phyloP scores from a whole-genome alignment of 345 rosid genomes.

The Populus nigra region DNA sequence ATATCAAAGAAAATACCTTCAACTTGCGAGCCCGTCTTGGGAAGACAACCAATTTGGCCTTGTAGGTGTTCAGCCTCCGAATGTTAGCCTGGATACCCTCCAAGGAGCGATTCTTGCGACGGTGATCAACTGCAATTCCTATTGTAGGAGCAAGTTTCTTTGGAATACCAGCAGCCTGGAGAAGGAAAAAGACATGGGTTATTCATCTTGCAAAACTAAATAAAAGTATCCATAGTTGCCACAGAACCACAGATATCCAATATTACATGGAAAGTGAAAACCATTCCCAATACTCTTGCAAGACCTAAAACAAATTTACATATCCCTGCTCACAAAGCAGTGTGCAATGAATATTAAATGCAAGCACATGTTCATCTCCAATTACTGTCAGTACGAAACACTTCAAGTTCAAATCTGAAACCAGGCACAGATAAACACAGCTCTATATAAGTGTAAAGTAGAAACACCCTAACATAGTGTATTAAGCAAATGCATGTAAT shows the following conservation, averaged over 20 bases:
- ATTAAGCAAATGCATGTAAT: background rate
- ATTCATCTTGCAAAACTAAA: background rate
- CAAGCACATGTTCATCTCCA: background rate
- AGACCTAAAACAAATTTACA: background rate
- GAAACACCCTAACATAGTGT: background rate
- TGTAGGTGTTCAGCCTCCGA: conserved; percentile 85
- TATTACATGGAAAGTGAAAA: background rate
- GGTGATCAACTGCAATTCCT: conserved; percentile 81
- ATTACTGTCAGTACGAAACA: background rate
- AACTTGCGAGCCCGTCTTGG: conserved; percentile 57
- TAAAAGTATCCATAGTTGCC: background rate
- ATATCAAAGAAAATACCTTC: conserved; percentile 44
- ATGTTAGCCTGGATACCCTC: conserved; percentile 81
- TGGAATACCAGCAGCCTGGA: conserved; percentile 74
- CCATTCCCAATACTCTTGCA: background rate
- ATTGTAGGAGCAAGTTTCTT: conserved; percentile 83
- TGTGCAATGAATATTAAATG: background rate
- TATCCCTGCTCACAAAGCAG: background rate
- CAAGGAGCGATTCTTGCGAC: conserved; percentile 69
- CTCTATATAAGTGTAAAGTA: background rate
- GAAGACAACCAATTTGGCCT: conserved; percentile 82
- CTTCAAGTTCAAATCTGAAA: background rate
- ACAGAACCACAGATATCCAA: background rate
- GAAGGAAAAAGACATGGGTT: background rate
- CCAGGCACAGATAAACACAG: background rate